Evolutionary conservation across 495 filamentous ascomycete species (phyloP), one percentile per base, ranked within the genome.

Genomic region (Aspergillus ellipticus): DNA sequence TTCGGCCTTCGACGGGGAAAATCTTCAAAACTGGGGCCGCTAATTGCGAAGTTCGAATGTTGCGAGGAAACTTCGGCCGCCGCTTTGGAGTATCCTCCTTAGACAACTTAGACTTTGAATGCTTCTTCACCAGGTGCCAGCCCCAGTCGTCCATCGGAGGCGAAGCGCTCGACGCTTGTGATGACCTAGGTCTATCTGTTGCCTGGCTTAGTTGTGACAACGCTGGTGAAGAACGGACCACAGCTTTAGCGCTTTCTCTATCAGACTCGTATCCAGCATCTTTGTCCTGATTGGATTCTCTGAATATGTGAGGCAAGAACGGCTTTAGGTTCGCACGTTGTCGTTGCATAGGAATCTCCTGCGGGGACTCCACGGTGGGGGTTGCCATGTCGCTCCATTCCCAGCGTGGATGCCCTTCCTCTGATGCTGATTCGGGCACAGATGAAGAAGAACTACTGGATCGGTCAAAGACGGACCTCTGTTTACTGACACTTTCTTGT

Each of bases 401-500:
- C 56, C 64, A 70, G 5, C 72, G 71, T 1, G 71, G 71, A 6
- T 58, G 39, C 17, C 66, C 65, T 51, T 76, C 66, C 22, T 75
- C 68, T 13, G 65, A 53, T 0, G 69, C 67, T 0, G 73, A 79
- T 9, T 71, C 72, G 0, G 72, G 74, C 7, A 69, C 64, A 4
- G 71, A 74, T 6, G 78, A 79, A 0, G 86, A 88, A 7, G 80
- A 79, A 65, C 85, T 88, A 53, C 83, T 89, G 1, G 84, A 82
- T 17, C 85, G 77, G 63, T 90, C 86, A 59, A 91, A 91, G 4
- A 91, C 85, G 0, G 88, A 90, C 3, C 80, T 76, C 35, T 84
- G 77, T 5, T 70, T 76, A 3, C 71, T 75, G 11, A 77, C 66
- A 35, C 68, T 77, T 45, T 79, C 74, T 60, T 73, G 76, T 49